Conservation (phyloP, 768 basidiomycete species). For the Lanmaoa rubissima region DNA sequence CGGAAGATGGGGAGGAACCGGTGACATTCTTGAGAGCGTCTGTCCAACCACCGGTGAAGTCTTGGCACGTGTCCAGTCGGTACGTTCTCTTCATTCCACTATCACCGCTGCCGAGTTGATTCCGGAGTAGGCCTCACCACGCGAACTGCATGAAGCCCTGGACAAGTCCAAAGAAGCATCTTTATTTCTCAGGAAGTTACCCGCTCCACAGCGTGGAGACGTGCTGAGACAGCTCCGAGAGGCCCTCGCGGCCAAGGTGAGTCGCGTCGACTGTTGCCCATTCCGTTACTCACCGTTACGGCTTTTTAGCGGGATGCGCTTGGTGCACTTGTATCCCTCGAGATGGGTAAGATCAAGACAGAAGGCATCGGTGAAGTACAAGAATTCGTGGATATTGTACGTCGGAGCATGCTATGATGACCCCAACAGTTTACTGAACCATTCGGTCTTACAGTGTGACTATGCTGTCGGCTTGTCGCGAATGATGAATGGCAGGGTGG, state of each 20-base stretch:
- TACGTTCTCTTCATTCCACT: constrained; percentile 32
- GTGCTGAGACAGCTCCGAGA: constrained; percentile 85
- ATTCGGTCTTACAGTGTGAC: constrained; percentile 62
- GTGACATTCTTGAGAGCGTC: constrained; percentile 63
- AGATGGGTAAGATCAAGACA: constrained; percentile 89
- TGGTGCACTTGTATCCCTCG: constrained; percentile 80
- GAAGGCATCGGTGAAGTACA: constrained; percentile 94
- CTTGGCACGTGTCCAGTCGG: constrained; percentile 71
- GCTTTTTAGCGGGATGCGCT: constrained; percentile 65
- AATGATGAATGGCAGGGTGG: constrained; percentile 89
- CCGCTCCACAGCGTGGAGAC: constrained; percentile 87
- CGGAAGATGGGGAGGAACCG: constrained; percentile 75
- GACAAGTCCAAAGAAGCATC: constrained; percentile 74
- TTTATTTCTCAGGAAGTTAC: constrained; percentile 64
- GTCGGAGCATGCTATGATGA: constrained; percentile 27
- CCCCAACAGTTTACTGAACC: constrained; percentile 5
- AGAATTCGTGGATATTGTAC: constrained; percentile 91
- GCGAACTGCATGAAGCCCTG: constrained; percentile 70
- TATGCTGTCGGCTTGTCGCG: constrained; percentile 91
- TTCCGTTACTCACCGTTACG: constrained; percentile 10
- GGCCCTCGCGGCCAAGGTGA: constrained; percentile 74
- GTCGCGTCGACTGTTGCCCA: not conserved
- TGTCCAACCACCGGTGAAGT: constrained; percentile 90
- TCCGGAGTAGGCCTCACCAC: constrained; percentile 54
- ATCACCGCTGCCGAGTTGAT: constrained; percentile 13